Conservation (phyloP, 257 asterid species). For the Nicotiana tabacum region DNA sequence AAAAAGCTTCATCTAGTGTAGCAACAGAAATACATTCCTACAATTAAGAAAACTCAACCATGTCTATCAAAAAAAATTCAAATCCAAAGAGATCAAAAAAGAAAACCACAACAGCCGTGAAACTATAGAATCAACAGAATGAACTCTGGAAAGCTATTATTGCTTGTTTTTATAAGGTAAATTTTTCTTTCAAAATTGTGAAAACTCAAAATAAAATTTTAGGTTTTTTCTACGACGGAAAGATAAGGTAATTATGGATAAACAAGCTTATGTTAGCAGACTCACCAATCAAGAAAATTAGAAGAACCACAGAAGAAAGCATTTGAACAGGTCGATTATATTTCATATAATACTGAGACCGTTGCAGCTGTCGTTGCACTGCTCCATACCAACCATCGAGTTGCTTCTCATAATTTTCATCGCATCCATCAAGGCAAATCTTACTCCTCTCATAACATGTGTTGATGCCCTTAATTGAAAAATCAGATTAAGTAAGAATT, state of each 20-base stretch:
- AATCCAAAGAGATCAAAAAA: not conserved
- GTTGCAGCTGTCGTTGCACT: constrained; percentile 74
- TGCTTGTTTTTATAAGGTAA: not conserved
- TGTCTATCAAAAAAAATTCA: not conserved
- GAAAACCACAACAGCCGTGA: not conserved
- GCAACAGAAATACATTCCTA: not conserved
- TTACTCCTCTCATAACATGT: constrained; percentile 57
- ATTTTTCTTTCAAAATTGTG: not conserved
- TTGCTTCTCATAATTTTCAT: constrained; percentile 62
- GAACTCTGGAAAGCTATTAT: not conserved
- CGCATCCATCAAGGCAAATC: constrained; percentile 65
- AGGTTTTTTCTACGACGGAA: not conserved
- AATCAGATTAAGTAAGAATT: constrained; percentile 6
- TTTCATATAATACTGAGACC: constrained; percentile 82
- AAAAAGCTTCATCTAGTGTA: not conserved
- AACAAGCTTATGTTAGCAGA: constrained; percentile 13
- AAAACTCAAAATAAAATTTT: not conserved
- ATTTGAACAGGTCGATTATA: constrained; percentile 71
- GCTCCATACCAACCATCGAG: constrained; percentile 79
- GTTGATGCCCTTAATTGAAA: constrained; percentile 41
- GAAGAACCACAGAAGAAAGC: constrained; percentile 39
- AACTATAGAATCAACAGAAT: constrained; percentile 2
- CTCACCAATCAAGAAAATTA: constrained; percentile 80
- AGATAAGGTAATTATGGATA: not conserved
- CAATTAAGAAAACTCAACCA: not conserved